These are phyloP conservation scores for Yarrowia galli DNA, from an alignment of 1,139 yeast genomes.

Conservation along the genomic window DNA sequence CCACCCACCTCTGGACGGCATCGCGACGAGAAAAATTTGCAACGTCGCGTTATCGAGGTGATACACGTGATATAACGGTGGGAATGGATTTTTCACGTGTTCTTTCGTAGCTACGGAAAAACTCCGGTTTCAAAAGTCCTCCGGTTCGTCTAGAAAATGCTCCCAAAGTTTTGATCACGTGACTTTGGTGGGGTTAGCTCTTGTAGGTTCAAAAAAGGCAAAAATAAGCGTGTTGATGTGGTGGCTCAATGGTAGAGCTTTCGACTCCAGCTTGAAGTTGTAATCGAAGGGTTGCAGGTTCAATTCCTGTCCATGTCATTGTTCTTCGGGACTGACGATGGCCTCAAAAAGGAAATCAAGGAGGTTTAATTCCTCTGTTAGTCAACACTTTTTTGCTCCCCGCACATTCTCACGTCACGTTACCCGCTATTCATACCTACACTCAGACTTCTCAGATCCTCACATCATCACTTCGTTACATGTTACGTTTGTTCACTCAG, in stretches of 20 bases:
- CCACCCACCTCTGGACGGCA: not conserved
- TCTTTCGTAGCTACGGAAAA: not conserved
- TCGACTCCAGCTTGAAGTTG: constrained; percentile 71
- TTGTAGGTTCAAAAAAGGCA: not conserved
- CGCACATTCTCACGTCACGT: not conserved
- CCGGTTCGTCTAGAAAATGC: not conserved
- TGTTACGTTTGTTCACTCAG: not conserved
- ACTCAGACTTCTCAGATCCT: not conserved
- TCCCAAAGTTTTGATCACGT: not conserved
- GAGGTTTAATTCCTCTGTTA: constrained; percentile 18
- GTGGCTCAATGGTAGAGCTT: constrained; percentile 95
- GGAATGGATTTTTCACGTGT: not conserved
- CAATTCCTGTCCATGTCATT: constrained; percentile 67
- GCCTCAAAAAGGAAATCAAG: constrained; percentile 23
- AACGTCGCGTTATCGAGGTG: not conserved
- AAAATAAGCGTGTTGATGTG: constrained; percentile 54
- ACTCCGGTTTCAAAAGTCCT: not conserved
- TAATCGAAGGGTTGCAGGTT: constrained; percentile 78
- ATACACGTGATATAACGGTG: not conserved
- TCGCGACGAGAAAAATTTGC: not conserved
- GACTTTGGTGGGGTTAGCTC: constrained; percentile 14
- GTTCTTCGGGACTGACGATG: constrained; percentile 24
- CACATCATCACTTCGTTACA: not conserved
- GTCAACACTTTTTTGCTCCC: constrained; percentile 6
- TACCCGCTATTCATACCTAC: too few relatives aligned